phyloP scores from a whole-genome alignment of 2,329 filamentous ascomycete genomes.

The Aspergillus niger region DNA sequence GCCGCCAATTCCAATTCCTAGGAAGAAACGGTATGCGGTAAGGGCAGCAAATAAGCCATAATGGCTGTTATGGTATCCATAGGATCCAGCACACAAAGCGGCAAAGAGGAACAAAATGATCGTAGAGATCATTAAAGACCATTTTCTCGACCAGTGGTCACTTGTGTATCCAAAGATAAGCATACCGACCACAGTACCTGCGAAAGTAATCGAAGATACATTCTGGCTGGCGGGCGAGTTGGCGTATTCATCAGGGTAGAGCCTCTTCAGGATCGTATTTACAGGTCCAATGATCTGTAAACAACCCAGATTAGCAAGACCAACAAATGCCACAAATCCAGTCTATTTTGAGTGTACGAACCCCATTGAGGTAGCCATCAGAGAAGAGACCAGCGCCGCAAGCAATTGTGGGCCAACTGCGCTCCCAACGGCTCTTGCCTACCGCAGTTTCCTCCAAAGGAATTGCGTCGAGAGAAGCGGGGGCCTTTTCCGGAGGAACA shows the following conservation, averaged over 20 bases:
- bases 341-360: conserved; percentile 40
- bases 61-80: conserved; percentile 68
- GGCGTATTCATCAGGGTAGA: conserved; percentile 71
- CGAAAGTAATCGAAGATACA: conserved; percentile 80
- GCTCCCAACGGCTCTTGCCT: conserved; percentile 50
- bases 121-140: conserved; percentile 78
- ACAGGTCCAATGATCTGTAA: conserved; percentile 79
- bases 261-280: conserved; percentile 68
- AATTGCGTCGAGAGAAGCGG: conserved; percentile 1
- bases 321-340: background rate
- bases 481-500: conserved; percentile 9
- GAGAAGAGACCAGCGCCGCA: conserved; percentile 89
- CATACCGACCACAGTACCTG: conserved; percentile 80
- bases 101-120: conserved; percentile 84
- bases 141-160: conserved; percentile 82
- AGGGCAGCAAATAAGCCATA: conserved; percentile 75
- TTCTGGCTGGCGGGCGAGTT: conserved; percentile 70
- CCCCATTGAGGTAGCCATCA: conserved; percentile 89
- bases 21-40: conserved; percentile 81
- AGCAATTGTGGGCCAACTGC: conserved; percentile 74
- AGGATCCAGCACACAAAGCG: conserved; percentile 73
- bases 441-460: conserved; percentile 20
- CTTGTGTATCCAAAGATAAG: conserved; percentile 76
- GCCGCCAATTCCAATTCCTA: conserved; percentile 75
- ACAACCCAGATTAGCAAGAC: background rate